These are phyloP conservation scores for Anisodus tanguticus DNA, from an alignment of 257 asterid species.

Conservation along the genomic window DNA sequence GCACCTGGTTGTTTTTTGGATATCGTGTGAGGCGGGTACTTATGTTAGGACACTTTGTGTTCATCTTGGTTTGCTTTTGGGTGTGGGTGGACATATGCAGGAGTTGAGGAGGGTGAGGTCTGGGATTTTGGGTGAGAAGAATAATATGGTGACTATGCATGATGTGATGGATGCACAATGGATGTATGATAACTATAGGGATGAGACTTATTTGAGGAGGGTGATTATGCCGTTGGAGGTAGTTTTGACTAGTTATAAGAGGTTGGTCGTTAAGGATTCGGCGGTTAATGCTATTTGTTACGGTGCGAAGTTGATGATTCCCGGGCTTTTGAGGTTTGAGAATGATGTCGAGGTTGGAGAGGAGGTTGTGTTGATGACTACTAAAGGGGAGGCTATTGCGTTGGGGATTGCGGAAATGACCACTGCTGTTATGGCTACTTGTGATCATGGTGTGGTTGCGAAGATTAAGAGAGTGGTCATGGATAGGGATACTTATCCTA, in stretches of 20 bases:
- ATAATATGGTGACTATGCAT: constrained; percentile 96
- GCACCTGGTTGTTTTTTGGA: constrained; percentile 94
- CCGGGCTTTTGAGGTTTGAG: constrained; percentile 89
- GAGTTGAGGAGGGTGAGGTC: constrained; percentile 87
- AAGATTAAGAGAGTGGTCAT: constrained; percentile 97
- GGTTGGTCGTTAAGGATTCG: constrained; percentile 90
- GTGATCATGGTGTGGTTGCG: constrained; percentile 95
- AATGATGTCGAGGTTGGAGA: constrained; percentile 85
- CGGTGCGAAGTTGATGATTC: constrained; percentile 94
- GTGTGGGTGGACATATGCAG: constrained; percentile 96
- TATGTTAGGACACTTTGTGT: constrained; percentile 94
- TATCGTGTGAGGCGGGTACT: constrained; percentile 96
- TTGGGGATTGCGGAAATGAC: constrained; percentile 97
- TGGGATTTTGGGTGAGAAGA: constrained; percentile 90
- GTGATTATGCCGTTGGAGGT: constrained; percentile 93
- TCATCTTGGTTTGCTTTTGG: constrained; percentile 88
- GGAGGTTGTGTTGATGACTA: constrained; percentile 89
- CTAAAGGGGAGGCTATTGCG: constrained; percentile 91
- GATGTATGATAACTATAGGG: constrained; percentile 79
- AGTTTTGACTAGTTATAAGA: constrained; percentile 79
- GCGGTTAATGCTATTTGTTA: constrained; percentile 95
- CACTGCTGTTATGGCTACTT: constrained; percentile 90
- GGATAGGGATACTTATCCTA: constrained; percentile 97
- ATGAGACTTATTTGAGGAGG: constrained; percentile 89
- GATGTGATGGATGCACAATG: constrained; percentile 96